Conservation (phyloP, 2,329 filamentous ascomycete species). For the Verruconis gallopava region DNA sequence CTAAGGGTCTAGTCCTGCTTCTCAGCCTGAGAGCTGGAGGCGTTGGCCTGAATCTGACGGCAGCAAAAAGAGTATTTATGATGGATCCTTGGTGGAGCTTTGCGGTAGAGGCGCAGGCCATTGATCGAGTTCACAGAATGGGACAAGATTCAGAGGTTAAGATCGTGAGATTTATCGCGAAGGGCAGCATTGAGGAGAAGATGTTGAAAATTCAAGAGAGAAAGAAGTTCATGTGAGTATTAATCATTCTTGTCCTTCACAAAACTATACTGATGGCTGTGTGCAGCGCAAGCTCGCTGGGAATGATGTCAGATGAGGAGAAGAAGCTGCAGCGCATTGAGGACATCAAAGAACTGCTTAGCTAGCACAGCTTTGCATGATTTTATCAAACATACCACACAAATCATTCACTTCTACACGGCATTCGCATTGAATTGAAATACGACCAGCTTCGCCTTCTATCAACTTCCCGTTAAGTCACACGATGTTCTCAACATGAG, state of each 20-base stretch:
- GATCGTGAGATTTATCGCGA: conserved; percentile 79
- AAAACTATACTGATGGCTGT: conserved; percentile 10
- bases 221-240: conserved; percentile 84
- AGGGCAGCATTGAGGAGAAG: conserved; percentile 83
- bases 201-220: conserved; percentile 89
- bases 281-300: conserved; percentile 74
- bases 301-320: conserved; percentile 91
- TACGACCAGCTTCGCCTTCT: no score
- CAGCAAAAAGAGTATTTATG: conserved; percentile 84
- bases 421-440: no score
- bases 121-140: conserved; percentile 95
- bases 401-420: no score
- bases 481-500: no score
- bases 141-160: conserved; percentile 78
- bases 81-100: conserved; percentile 99
- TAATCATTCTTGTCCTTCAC: background rate
- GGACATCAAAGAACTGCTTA: conserved; percentile 84
- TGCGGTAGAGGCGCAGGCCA: conserved; percentile 90
- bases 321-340: conserved; percentile 83
- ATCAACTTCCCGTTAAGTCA: no score
- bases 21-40: conserved; percentile 82
- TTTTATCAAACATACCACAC: no score
- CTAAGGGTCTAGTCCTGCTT: conserved; percentile 59
- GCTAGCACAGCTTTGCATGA: no score
- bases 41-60: conserved; percentile 84